Evolutionary conservation across 1,284 basidiomycete genomes (phyloP).

Genomic region (Binderoboletus segoi): DNA sequence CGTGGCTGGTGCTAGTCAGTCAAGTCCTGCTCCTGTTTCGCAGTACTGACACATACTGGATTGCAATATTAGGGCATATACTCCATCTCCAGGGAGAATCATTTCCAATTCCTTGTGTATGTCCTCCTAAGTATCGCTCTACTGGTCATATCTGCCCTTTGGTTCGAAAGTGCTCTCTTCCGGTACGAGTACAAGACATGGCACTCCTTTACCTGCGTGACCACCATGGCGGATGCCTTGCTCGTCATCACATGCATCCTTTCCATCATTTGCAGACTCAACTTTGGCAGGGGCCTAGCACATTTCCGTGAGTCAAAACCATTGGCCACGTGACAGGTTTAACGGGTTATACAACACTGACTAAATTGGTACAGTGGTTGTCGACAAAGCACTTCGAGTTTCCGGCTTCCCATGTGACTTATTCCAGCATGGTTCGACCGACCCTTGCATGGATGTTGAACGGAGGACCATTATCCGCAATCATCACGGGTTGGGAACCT

Average conservation of each 20-base stretch:
- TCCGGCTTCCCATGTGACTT: constrained; percentile 22
- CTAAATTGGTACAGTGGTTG: constrained; percentile 12
- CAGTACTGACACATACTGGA: background rate
- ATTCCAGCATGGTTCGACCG: constrained; percentile 6
- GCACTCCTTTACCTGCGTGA: constrained; percentile 52
- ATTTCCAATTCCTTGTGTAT: constrained; percentile 45
- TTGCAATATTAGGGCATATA: constrained; percentile 48
- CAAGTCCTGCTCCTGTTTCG: background rate
- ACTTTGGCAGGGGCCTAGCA: constrained; percentile 53
- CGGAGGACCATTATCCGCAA: too few species aligned
- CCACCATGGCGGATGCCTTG: constrained; percentile 44
- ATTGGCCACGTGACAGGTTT: background rate
- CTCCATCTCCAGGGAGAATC: constrained; percentile 49
- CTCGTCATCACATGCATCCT: constrained; percentile 42
- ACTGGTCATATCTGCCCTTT: constrained; percentile 43
- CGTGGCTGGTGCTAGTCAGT: constrained; percentile 50
- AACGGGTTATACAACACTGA: background rate
- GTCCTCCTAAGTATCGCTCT: constrained; percentile 42
- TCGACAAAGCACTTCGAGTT: constrained; percentile 17
- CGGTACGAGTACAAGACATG: constrained; percentile 50
- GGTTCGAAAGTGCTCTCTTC: constrained; percentile 51
- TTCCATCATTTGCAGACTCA: constrained; percentile 48
- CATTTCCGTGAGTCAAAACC: constrained; percentile 44
- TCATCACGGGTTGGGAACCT: too few species aligned
- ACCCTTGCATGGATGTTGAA: too few species aligned